A percentile compares a stretch with the other conserved stretches of the same genome.
Evolutionary conservation across 176 grass and related monocot genomes (phyloP).

Genomic region (Eragrostis nindensis): DNA sequence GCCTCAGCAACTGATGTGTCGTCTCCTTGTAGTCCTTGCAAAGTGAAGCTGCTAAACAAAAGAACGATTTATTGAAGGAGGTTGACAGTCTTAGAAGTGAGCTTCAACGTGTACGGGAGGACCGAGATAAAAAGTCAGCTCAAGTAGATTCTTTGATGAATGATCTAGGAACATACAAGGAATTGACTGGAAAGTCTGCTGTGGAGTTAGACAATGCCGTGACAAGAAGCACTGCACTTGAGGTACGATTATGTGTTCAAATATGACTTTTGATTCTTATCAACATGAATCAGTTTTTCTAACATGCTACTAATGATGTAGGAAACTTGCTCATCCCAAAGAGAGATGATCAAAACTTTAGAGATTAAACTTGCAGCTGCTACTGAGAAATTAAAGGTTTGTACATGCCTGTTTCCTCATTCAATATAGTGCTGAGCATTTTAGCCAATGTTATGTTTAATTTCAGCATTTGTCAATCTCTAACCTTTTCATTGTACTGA

Average conservation of each 20-base stretch:
- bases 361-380: constrained; percentile 59
- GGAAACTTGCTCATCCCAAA: constrained; percentile 63
- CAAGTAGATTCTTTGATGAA: constrained; percentile 50
- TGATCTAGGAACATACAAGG: constrained; percentile 53
- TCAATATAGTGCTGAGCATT: neutral
- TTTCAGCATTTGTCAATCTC: neutral
- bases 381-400: constrained; percentile 63
- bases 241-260: constrained; percentile 45
- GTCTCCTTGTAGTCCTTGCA: constrained; percentile 62
- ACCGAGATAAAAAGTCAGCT: constrained; percentile 48
- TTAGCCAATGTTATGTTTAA: neutral
- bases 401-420: neutral
- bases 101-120: constrained; percentile 75
- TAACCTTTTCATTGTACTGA: neutral
- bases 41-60: constrained; percentile 65
- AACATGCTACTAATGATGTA: constrained; percentile 28
- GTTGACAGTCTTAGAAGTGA: constrained; percentile 60
- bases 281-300: neutral
- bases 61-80: constrained; percentile 67
- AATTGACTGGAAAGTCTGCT: constrained; percentile 49
- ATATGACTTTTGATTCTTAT: constrained; percentile 3
- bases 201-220: constrained; percentile 53
- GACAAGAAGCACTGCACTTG: constrained; percentile 45
- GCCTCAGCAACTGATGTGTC: neutral
- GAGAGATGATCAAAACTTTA: constrained; percentile 53